Evolutionary conservation across 116 monocot species (phyloP).

Genomic region (Dioscorea cayenensis): DNA sequence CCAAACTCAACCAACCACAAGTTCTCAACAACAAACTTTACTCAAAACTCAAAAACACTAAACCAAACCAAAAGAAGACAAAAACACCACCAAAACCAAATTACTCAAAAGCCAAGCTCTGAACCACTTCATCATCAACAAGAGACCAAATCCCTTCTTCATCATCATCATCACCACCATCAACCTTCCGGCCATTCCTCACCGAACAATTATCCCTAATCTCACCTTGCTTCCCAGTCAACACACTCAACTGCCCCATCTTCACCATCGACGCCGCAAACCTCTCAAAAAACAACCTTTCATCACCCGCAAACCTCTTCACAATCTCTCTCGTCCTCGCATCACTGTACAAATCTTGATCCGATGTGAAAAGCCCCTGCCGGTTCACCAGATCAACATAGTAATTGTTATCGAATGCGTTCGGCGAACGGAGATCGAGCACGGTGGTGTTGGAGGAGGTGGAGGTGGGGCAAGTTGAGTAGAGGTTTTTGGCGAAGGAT

Average conservation of each 20-base stretch:
- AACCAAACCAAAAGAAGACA: too few relatives aligned
- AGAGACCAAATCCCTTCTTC: neutral
- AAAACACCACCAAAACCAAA: too few relatives aligned
- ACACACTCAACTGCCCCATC: conserved; percentile 38
- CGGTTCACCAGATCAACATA: conserved; percentile 43
- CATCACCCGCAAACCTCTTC: conserved; percentile 14
- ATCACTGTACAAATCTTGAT: conserved; percentile 41
- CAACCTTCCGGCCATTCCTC: conserved; percentile 6
- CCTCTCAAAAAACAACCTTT: conserved; percentile 30
- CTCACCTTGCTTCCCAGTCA: conserved; percentile 40
- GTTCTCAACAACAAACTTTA: too few relatives aligned
- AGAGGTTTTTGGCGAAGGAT: conserved; percentile 26
- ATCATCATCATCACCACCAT: conserved; percentile 10
- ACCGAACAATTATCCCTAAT: conserved; percentile 36
- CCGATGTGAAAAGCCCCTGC: conserved; percentile 49
- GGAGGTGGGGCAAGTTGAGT: conserved; percentile 21
- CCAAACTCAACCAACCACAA: too few relatives aligned
- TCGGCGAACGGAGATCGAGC: conserved; percentile 29
- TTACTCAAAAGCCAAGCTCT: too few relatives aligned
- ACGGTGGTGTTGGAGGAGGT: conserved; percentile 24
- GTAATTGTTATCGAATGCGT: conserved; percentile 55
- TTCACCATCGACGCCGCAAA: conserved; percentile 36
- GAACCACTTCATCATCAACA: too few relatives aligned
- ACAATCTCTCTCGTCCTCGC: conserved; percentile 25
- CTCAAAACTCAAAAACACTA: too few relatives aligned